Evolutionary conservation across 1,284 basidiomycete species (phyloP).

Genomic region (Xerocomus cyaneibrunnescens): DNA sequence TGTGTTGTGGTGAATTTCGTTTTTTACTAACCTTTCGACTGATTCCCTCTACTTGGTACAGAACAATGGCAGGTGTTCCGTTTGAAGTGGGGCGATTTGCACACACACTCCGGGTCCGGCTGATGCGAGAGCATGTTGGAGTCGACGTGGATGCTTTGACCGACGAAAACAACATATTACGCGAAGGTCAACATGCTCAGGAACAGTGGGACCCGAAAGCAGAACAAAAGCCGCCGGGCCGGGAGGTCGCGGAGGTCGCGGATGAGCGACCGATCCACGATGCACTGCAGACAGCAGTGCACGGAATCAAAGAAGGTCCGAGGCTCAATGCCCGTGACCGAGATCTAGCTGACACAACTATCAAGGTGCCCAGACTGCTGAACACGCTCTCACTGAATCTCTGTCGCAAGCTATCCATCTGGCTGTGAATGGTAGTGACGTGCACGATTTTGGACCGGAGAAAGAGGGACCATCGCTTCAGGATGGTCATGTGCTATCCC

Average conservation of each 20-base stretch:
- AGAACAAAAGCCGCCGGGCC: slow-evolving; percentile 60
- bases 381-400: slow-evolving; percentile 40
- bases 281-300: slow-evolving; percentile 40
- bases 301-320: slow-evolving; percentile 52
- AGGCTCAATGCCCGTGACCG: neutral
- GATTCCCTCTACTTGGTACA: slow-evolving; percentile 36
- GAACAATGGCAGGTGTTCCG: slow-evolving; percentile 91
- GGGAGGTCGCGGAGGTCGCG: slow-evolving; percentile 41
- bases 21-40: neutral
- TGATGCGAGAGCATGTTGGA: slow-evolving; percentile 97
- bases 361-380: slow-evolving; percentile 45
- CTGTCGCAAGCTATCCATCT: slow-evolving; percentile 42
- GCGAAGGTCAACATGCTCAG: slow-evolving; percentile 57
- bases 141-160: slow-evolving; percentile 91
- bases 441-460: neutral
- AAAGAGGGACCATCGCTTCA: slow-evolving; percentile 40
- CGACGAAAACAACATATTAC: slow-evolving; percentile 69
- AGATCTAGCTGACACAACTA: slow-evolving; percentile 2
- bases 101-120: slow-evolving; percentile 87
- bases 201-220: slow-evolving; percentile 79
- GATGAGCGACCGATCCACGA: slow-evolving; percentile 39
- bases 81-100: slow-evolving; percentile 97
- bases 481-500: slow-evolving; percentile 55
- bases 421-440: neutral
- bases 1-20: slow-evolving; percentile 35